Evolutionary conservation across 148 eudicot genomes (phyloP).

Genomic region (Arctostaphylos glauca): DNA sequence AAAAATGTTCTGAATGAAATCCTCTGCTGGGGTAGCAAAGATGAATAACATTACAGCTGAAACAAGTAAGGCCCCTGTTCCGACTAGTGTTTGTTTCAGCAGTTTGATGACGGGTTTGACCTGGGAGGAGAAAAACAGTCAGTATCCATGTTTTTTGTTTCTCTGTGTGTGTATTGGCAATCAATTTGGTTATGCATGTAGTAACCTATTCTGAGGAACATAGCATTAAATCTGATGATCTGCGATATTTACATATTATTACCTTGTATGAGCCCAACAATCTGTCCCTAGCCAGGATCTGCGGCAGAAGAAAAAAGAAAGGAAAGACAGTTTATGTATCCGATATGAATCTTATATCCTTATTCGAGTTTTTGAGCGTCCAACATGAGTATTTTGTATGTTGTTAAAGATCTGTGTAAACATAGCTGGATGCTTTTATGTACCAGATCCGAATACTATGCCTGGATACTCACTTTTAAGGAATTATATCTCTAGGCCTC

Average conservation of each 20-base stretch:
- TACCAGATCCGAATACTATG: background rate
- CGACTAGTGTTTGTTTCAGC: slow-evolving; percentile 93
- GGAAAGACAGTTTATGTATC: background rate
- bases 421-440: background rate
- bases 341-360: too few relatives aligned
- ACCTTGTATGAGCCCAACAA: slow-evolving; percentile 95
- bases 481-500: background rate
- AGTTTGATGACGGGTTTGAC: slow-evolving; percentile 93
- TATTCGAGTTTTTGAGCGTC: too few relatives aligned
- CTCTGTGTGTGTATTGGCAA: background rate
- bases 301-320: slow-evolving; percentile 9
- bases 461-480: background rate
- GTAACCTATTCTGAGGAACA: background rate
- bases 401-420: too few relatives aligned
- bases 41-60: slow-evolving; percentile 58
- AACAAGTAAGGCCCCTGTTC: slow-evolving; percentile 81
- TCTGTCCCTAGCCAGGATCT: slow-evolving; percentile 95
- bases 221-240: background rate
- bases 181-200: background rate
- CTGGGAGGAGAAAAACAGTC: slow-evolving; percentile 29
- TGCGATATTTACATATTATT: slow-evolving; percentile 12
- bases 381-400: too few relatives aligned
- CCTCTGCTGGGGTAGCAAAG: slow-evolving; percentile 86
- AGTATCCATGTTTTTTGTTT: background rate
- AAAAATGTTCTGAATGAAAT: slow-evolving; percentile 52